Base-by-base conservation (phyloP, 2,329 filamentous ascomycete genomes). In the Arthrobotrys entomopaga region DNA sequence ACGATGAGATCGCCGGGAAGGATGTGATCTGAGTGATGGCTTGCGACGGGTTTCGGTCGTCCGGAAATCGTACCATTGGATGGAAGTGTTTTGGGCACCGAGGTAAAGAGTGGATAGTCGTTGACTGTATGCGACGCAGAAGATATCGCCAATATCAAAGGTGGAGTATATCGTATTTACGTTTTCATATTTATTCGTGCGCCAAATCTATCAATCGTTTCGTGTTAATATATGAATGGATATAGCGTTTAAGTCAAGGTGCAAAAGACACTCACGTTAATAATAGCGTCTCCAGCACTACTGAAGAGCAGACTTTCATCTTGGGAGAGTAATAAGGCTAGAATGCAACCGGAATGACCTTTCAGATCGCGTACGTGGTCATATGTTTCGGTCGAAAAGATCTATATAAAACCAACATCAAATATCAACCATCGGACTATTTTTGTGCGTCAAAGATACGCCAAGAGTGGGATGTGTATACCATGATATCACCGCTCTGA, bases 81-180 rank as follows among this genome's bases (percentile, higher is more conserved):
- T 95, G 43, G 90, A 92, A 6, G 93, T 95, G 80, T 98, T 97
- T 80, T 98, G 95, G 0, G 93, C 92, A 67, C 95, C 95, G 49
- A 97, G 87, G 81, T 97, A 98, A 2, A 97, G 86, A 0, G 91
- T 96, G 77, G 94, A 87, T 78, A 92, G 85, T 77, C 88, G 86
- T 5, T 88, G 83, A 2, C 93, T 97, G 81, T 96, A 97, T 0
- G 90, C 90, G n/a, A 97, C 89, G 78, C 92, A 96, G 81, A 98
- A 98, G 71, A 99, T 88, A 82, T 99, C 95, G 72, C 95, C 95
- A 46, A 97, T 91, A 78, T 98, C 95, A 82, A 96, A 94, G 56
- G 90, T 90, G 76, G 93, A 96, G 84, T 96, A 96, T 75, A 98
- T 91, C 76, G 95, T 92, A 83, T 93, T 95, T 0, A 95, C 85